These are phyloP conservation scores for Fonsecaea multimorphosa DNA, from an alignment of 2,329 filamentous ascomycete genomes.

Conservation along the genomic window DNA sequence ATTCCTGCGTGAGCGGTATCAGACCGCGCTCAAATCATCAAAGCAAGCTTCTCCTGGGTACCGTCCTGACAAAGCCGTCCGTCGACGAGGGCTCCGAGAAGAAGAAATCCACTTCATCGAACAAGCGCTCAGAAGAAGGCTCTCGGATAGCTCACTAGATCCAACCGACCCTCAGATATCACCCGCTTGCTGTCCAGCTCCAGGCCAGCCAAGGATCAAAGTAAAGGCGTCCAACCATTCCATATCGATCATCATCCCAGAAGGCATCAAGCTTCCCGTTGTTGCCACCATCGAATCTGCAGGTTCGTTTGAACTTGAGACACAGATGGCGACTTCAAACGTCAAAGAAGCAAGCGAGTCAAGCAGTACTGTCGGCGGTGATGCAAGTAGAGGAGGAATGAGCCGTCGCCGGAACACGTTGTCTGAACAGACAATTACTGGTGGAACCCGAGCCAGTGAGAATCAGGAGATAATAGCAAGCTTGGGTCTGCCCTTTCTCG, in stretches of 20 bases:
- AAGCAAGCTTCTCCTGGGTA: slow-evolving; percentile 22
- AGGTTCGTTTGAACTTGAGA: slow-evolving; percentile 21
- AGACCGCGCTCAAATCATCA: slow-evolving; percentile 23
- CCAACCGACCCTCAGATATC: neutral
- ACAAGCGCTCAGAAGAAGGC: slow-evolving; percentile 17
- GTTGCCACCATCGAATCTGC: slow-evolving; percentile 31
- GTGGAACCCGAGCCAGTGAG: slow-evolving; percentile 8
- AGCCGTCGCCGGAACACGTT: slow-evolving; percentile 11
- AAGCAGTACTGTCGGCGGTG: neutral
- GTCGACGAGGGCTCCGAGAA: slow-evolving; percentile 7
- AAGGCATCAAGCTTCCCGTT: slow-evolving; percentile 29
- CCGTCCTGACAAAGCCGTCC: slow-evolving; percentile 13
- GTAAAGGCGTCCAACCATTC: slow-evolving; percentile 27
- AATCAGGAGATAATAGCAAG: slow-evolving; percentile 21
- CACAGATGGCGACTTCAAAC: slow-evolving; percentile 24
- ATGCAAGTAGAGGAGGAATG: neutral
- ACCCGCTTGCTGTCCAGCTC: neutral
- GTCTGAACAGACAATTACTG: slow-evolving; percentile 8
- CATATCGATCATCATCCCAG: slow-evolving; percentile 32
- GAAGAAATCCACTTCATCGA: slow-evolving; percentile 22
- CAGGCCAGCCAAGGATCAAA: slow-evolving; percentile 20
- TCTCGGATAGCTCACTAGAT: slow-evolving; percentile 14
- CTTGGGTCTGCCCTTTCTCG: slow-evolving; percentile 24
- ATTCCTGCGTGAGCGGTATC: slow-evolving; percentile 27
- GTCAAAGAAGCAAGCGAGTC: slow-evolving; percentile 14